Percentiles rank a stretch among this genome's conserved stretches.
These are phyloP conservation scores for Canna indica DNA, from an alignment of 176 grass and related monocot genomes.

Conservation along the genomic window DNA sequence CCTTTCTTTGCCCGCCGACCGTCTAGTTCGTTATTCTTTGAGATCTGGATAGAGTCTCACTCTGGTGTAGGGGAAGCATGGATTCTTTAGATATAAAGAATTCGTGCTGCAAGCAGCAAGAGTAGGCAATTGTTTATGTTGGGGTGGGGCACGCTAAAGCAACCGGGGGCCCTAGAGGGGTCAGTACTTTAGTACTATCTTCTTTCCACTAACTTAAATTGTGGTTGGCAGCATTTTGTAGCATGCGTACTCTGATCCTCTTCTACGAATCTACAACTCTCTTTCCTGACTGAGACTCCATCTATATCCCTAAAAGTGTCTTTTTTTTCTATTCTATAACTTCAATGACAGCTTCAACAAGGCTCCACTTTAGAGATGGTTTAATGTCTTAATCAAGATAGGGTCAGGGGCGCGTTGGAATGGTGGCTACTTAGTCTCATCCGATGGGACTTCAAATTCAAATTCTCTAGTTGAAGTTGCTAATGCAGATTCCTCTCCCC, in stretches of 20 bases:
- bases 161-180: too few species aligned
- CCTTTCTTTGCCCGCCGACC: neutral
- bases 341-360: neutral
- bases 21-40: slow-evolving; percentile 4
- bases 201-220: slow-evolving; percentile 2
- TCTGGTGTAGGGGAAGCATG: too few species aligned
- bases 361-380: neutral
- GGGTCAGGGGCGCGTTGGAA: neutral
- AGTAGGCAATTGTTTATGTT: too few species aligned
- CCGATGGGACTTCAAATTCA: too few species aligned
- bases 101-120: too few species aligned
- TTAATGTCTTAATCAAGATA: neutral
- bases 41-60: neutral
- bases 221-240: too few species aligned
- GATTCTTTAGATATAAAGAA: too few species aligned
- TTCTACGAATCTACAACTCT: neutral
- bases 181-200: slow-evolving; percentile 1
- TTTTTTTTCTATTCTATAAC: slow-evolving; percentile 8
- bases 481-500: too few species aligned
- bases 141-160: too few species aligned
- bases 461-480: too few species aligned
- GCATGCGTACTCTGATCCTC: slow-evolving; percentile 1
- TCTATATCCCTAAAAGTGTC: neutral
- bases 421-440: neutral
- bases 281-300: neutral